phyloP scores from a whole-genome alignment of 306 rosid genomes.

The Quercus variabilis region DNA sequence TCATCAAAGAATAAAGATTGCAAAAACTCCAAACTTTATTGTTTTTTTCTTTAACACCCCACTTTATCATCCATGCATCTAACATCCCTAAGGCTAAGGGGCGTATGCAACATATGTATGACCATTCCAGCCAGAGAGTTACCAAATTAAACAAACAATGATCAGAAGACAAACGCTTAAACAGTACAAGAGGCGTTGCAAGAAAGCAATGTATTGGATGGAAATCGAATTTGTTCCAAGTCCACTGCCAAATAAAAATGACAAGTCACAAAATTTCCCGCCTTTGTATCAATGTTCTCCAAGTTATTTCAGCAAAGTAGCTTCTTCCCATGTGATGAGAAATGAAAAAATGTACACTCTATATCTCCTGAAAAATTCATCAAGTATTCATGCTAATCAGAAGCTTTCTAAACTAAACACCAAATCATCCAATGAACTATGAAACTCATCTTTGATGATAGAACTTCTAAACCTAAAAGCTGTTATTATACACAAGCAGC shows the following conservation, averaged over 20 bases:
- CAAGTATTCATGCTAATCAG: conserved; percentile 20
- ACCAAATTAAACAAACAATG: conserved; percentile 4
- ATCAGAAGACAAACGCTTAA: not conserved
- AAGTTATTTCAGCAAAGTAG: conserved; percentile 53
- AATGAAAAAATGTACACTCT: conserved; percentile 38
- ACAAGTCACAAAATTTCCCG: conserved; percentile 26
- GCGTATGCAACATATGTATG: not conserved
- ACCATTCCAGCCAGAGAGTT: not conserved
- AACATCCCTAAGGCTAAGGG: not conserved
- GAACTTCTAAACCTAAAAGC: not conserved
- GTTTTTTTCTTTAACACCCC: not conserved
- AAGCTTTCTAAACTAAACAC: not conserved
- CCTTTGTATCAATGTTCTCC: conserved; percentile 31
- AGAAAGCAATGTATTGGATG: conserved; percentile 1
- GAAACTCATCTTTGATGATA: not conserved
- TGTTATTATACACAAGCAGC: not conserved
- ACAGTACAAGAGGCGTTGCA: not conserved
- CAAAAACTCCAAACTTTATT: no score
- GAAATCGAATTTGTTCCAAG: conserved; percentile 4
- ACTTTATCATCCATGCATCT: not conserved
- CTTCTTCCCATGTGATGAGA: conserved; percentile 35
- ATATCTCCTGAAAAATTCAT: conserved; percentile 40
- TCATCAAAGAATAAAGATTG: no score
- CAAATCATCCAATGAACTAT: not conserved
- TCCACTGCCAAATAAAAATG: conserved; percentile 26